Conservation (phyloP, 2,329 filamentous ascomycete genomes). For the Phialocephala sp. region DNA sequence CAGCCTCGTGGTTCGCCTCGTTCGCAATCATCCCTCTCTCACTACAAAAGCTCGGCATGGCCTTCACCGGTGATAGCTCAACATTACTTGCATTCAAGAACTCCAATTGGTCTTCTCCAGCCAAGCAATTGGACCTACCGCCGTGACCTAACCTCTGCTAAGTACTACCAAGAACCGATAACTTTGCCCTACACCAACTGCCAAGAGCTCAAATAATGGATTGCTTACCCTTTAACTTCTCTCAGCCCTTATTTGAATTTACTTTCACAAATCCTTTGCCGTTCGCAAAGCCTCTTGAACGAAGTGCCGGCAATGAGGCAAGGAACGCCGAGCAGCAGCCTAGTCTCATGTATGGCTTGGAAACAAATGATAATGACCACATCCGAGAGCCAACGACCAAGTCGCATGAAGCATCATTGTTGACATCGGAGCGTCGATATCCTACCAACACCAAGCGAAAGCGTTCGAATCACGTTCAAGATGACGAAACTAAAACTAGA, state of each 20-base stretch:
- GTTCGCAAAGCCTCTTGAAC: background rate
- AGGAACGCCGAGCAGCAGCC: background rate
- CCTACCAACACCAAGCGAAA: background rate
- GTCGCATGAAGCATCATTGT: background rate
- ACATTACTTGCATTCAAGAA: background rate
- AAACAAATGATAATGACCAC: background rate
- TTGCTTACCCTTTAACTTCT: background rate
- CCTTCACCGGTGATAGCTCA: background rate
- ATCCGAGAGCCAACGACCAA: background rate
- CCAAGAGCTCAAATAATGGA: background rate
- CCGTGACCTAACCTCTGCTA: background rate
- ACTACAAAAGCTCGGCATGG: background rate
- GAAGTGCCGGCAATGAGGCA: background rate
- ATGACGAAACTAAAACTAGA: background rate
- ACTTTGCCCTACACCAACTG: background rate
- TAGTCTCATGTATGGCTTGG: background rate
- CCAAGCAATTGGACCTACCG: background rate
- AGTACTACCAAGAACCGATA: background rate
- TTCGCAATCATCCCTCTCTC: background rate
- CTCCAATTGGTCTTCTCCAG: background rate
- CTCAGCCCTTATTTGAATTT: background rate
- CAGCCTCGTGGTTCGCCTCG: conserved; percentile 1
- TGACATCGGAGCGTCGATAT: background rate
- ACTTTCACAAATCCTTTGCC: background rate
- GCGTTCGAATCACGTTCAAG: background rate